These are phyloP conservation scores for Pyracantha coccinea DNA, from an alignment of 331 rosid genomes.

Conservation along the genomic window DNA sequence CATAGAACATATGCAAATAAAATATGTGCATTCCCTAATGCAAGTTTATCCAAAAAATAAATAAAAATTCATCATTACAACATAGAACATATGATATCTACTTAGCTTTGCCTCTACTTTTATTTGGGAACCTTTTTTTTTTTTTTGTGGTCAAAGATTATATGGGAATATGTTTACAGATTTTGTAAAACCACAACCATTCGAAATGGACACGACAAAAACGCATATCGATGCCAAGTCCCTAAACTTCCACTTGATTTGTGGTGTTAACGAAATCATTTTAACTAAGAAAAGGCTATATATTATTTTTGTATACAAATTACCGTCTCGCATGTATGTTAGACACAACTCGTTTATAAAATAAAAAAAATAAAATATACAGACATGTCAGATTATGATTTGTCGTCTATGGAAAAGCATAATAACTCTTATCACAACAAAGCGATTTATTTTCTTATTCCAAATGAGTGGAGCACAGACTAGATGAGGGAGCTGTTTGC, in stretches of 20 bases:
- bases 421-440: too few relatives aligned
- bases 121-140: neutral
- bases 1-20: neutral
- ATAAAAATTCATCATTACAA: neutral
- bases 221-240: neutral
- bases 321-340: too few relatives aligned
- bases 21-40: too few relatives aligned
- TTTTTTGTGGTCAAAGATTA: too few relatives aligned
- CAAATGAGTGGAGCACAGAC: neutral
- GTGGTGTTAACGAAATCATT: neutral
- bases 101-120: neutral
- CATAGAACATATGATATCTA: neutral
- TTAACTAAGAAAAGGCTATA: neutral
- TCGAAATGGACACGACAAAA: neutral
- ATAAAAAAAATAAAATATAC: too few relatives aligned
- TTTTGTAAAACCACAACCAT: neutral
- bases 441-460: too few relatives aligned
- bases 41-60: too few relatives aligned
- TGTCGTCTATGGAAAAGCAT: too few relatives aligned
- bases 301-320: too few relatives aligned
- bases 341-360: too few relatives aligned
- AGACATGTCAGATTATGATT: too few relatives aligned
- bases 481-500: neutral
- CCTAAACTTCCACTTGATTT: neutral
- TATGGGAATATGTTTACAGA: neutral